Conservation (phyloP, 139 green algal genomes). For the Tetratostichococcus sp. region DNA sequence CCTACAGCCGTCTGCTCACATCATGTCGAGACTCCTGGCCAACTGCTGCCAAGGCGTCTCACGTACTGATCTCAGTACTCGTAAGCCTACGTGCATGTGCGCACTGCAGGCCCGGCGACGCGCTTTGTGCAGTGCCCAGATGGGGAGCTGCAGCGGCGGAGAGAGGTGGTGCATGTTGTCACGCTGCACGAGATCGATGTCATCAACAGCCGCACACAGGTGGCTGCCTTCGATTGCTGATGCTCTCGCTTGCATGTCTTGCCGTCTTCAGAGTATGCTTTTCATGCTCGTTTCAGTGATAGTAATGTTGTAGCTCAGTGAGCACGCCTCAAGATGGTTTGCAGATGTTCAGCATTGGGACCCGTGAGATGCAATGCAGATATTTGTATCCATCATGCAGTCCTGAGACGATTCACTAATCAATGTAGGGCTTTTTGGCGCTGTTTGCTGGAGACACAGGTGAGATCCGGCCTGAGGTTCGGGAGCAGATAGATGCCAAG, state of each 20-base stretch:
- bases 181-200: constrained; percentile 97
- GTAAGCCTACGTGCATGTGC: no score
- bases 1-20: no score
- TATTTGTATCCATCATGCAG: neutral
- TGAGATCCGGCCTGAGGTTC: constrained; percentile 94
- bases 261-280: no score
- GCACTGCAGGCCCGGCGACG: constrained; percentile 70
- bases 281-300: no score
- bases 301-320: no score
- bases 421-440: constrained; percentile 94
- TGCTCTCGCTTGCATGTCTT: no score
- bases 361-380: no score
- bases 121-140: constrained; percentile 98
- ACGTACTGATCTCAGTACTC: no score
- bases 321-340: no score
- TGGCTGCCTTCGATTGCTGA: constrained; percentile 15
- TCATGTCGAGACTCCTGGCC: no score
- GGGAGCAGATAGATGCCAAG: constrained; percentile 56
- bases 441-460: constrained; percentile 97
- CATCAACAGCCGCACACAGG: constrained; percentile 87
- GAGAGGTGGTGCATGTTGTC: constrained; percentile 96
- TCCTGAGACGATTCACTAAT: neutral
- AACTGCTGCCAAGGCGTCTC: no score
- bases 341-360: no score
- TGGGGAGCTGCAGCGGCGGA: constrained; percentile 96